These are phyloP conservation scores for Dalechampia spathulata DNA, from an alignment of 441 rosid species.

Conservation along the genomic window DNA sequence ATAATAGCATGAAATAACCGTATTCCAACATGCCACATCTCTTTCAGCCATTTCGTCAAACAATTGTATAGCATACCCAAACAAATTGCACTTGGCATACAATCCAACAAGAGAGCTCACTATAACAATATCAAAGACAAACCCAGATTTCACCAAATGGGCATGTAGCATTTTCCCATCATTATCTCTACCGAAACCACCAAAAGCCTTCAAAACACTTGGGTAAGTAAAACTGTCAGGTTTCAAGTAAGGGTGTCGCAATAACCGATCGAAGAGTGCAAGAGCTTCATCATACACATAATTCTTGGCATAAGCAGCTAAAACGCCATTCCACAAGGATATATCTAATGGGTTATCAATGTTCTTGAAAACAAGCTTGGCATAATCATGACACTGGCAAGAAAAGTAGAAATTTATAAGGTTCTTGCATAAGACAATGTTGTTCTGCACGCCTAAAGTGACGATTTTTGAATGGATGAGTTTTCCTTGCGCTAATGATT, in stretches of 20 bases:
- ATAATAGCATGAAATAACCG: conserved; percentile 57
- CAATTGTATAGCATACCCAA: conserved; percentile 27
- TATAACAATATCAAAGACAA: conserved; percentile 40
- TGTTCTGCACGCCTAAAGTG: conserved; percentile 37
- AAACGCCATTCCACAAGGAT: conserved; percentile 52
- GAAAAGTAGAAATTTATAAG: conserved; percentile 54
- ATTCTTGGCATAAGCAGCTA: conserved; percentile 46
- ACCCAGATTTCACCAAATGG: conserved; percentile 44
- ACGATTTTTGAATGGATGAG: conserved; percentile 50
- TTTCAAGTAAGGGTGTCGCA: conserved; percentile 19
- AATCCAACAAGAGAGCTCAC: conserved; percentile 47
- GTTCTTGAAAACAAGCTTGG: conserved; percentile 34
- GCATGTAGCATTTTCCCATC: conserved; percentile 44
- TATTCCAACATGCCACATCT: conserved; percentile 66
- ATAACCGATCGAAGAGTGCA: conserved; percentile 32
- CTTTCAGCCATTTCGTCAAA: conserved; percentile 64
- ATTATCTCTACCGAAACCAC: conserved; percentile 34
- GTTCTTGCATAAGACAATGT: conserved; percentile 41
- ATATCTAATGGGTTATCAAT: conserved; percentile 33
- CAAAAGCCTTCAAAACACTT: conserved; percentile 52
- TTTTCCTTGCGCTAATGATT: conserved; percentile 31
- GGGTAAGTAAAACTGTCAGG: conserved; percentile 64
- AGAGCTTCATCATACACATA: conserved; percentile 44
- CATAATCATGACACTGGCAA: conserved; percentile 32
- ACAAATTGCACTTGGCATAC: conserved; percentile 44